Evolutionary conservation across 1,284 basidiomycete species (phyloP).

Genomic region (Ceratobasidium sp.): DNA sequence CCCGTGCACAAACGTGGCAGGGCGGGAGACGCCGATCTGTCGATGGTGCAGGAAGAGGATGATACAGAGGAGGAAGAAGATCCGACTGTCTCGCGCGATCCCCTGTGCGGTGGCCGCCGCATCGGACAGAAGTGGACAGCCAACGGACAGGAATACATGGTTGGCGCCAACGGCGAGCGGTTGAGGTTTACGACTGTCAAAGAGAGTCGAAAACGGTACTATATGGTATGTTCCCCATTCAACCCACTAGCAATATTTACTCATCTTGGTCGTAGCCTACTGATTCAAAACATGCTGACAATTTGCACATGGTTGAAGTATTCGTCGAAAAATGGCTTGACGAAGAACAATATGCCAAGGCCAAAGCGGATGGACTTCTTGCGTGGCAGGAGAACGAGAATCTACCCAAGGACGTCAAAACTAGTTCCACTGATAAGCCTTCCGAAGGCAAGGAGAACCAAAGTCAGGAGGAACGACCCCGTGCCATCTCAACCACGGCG

Average conservation of each 20-base stretch:
- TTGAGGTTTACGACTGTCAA: constrained; percentile 74
- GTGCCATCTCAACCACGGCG: constrained; percentile 8
- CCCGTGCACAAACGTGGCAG: constrained; percentile 51
- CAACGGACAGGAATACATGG: constrained; percentile 73
- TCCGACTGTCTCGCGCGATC: constrained; percentile 59
- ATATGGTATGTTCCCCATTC: constrained; percentile 66
- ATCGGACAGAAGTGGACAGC: constrained; percentile 80
- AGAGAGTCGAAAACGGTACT: constrained; percentile 71
- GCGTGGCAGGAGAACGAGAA: constrained; percentile 60
- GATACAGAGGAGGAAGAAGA: constrained; percentile 51
- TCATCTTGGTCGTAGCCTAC: constrained; percentile 62
- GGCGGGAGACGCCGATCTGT: constrained; percentile 67
- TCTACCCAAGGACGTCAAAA: constrained; percentile 12
- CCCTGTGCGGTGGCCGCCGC: constrained; percentile 64
- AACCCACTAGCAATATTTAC: constrained; percentile 21
- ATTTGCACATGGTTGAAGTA: constrained; percentile 70
- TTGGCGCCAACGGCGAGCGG: constrained; percentile 74
- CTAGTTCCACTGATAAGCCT: constrained; percentile 5
- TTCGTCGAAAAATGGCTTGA: constrained; percentile 79
- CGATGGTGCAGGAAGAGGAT: constrained; percentile 61
- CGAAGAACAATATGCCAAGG: constrained; percentile 73
- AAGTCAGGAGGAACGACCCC: constrained; percentile 11
- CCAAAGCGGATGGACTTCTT: constrained; percentile 68
- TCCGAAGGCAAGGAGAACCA: constrained; percentile 42
- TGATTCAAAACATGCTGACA: constrained; percentile 80